Percentiles rank a stretch among this genome's conserved stretches.
These are phyloP conservation scores for Exsudoporus floridanus DNA, from an alignment of 1,284 basidiomycete species.

Conservation along the genomic window DNA sequence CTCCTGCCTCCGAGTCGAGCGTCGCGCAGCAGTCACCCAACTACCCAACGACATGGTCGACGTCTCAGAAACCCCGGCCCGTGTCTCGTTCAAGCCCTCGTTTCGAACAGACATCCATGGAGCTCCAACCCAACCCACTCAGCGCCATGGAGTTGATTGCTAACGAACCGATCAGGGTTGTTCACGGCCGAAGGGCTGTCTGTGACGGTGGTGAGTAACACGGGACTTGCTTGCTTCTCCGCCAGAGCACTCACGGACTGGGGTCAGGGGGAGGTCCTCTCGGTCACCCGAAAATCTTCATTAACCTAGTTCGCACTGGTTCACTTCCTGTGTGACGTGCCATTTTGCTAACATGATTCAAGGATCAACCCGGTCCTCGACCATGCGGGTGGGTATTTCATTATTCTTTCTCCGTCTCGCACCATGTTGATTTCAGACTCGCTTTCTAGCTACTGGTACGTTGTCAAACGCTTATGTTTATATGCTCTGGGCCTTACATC, in stretches of 20 bases:
- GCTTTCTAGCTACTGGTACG: constrained; percentile 77
- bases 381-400: constrained; percentile 70
- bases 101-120: constrained; percentile 89
- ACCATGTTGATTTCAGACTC: constrained; percentile 8
- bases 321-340: constrained; percentile 6
- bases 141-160: constrained; percentile 90
- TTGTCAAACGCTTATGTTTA: constrained; percentile 14
- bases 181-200: constrained; percentile 78
- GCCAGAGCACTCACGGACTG: constrained; percentile 15
- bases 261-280: constrained; percentile 90
- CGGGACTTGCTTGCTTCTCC: not conserved
- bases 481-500: constrained; percentile 9
- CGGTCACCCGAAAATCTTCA: constrained; percentile 95
- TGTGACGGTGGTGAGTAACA: constrained; percentile 89
- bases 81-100: constrained; percentile 60
- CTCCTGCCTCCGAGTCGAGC: constrained; percentile 37
- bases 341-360: constrained; percentile 17
- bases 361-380: constrained; percentile 76
- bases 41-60: constrained; percentile 74
- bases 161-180: constrained; percentile 82
- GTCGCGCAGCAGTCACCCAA: constrained; percentile 74
- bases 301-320: constrained; percentile 74
- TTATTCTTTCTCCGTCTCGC: not conserved
- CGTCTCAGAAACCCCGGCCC: constrained; percentile 66
- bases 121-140: constrained; percentile 85